These are phyloP conservation scores for Obelidium mucronatum DNA, from an alignment of 192 early-diverging fungal species.

Conservation along the genomic window DNA sequence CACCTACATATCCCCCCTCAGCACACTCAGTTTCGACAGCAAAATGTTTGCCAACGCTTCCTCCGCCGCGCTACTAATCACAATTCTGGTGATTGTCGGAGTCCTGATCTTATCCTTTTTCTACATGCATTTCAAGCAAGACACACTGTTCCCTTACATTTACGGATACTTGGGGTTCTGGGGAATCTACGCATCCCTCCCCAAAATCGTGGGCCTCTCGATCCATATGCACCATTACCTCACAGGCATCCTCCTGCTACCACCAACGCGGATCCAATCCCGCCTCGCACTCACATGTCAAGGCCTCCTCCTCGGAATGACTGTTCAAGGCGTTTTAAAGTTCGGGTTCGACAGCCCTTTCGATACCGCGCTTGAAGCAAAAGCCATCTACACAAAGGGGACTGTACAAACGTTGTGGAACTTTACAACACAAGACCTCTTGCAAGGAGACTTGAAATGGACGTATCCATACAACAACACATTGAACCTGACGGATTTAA, in stretches of 20 bases:
- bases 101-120: constrained; percentile 15
- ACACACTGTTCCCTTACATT: constrained; percentile 35
- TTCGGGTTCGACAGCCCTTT: constrained; percentile 46
- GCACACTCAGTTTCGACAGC: constrained; percentile 39
- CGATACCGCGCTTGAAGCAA: constrained; percentile 44
- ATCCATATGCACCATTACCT: constrained; percentile 45
- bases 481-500: constrained; percentile 15
- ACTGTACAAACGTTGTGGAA: constrained; percentile 20
- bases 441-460: not conserved
- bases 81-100: constrained; percentile 30
- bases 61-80: constrained; percentile 27
- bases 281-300: constrained; percentile 21
- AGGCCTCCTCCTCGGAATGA: constrained; percentile 26
- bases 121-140: constrained; percentile 35
- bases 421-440: not conserved
- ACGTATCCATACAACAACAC: constrained; percentile 22
- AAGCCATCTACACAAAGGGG: constrained; percentile 22
- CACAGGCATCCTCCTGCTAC: constrained; percentile 19
- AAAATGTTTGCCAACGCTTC: constrained; percentile 38
- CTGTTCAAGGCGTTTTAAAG: constrained; percentile 39
- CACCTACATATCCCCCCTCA: constrained; percentile 18
- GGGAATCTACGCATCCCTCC: constrained; percentile 38
- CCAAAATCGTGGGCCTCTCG: constrained; percentile 29
- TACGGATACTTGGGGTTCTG: constrained; percentile 26
- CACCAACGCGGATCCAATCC: constrained; percentile 32